Percentiles rank a stretch among this genome's conserved stretches.
These are phyloP conservation scores for Paraleonurus japonicus DNA, from an alignment of 257 asterid species.

Conservation along the genomic window DNA sequence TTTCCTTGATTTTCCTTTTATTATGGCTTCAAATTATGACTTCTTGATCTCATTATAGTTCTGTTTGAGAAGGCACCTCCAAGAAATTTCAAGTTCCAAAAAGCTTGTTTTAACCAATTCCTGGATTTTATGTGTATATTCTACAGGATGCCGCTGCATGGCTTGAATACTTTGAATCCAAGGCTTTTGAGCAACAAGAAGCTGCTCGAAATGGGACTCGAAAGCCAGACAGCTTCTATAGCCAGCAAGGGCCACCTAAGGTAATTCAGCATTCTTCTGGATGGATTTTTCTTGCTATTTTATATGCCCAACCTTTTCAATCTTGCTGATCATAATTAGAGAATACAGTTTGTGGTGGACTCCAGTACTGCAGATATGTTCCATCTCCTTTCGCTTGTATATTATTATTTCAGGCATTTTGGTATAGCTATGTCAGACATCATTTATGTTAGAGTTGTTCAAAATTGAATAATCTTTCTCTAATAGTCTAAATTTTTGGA, in stretches of 20 bases:
- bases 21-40: neutral
- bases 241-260: constrained; percentile 97
- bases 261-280: constrained; percentile 32
- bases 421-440: constrained; percentile 3
- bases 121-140: constrained; percentile 15
- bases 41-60: constrained; percentile 5
- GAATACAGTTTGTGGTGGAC: neutral
- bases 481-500: neutral
- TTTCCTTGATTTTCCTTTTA: neutral
- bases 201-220: constrained; percentile 90
- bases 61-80: neutral
- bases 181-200: constrained; percentile 95
- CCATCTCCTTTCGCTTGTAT: neutral
- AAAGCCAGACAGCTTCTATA: constrained; percentile 87
- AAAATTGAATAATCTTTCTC: neutral
- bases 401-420: neutral
- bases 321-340: neutral
- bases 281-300: constrained; percentile 5
- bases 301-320: neutral
- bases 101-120: constrained; percentile 12
- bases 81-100: constrained; percentile 14
- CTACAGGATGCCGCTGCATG: constrained; percentile 96
- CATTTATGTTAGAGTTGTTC: neutral
- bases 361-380: neutral
- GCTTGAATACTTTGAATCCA: constrained; percentile 94